Percentiles rank a stretch among this genome's conserved stretches.
These are phyloP conservation scores for Stemphylium lycopersici DNA, from an alignment of 2,329 filamentous ascomycete species.

Conservation along the genomic window DNA sequence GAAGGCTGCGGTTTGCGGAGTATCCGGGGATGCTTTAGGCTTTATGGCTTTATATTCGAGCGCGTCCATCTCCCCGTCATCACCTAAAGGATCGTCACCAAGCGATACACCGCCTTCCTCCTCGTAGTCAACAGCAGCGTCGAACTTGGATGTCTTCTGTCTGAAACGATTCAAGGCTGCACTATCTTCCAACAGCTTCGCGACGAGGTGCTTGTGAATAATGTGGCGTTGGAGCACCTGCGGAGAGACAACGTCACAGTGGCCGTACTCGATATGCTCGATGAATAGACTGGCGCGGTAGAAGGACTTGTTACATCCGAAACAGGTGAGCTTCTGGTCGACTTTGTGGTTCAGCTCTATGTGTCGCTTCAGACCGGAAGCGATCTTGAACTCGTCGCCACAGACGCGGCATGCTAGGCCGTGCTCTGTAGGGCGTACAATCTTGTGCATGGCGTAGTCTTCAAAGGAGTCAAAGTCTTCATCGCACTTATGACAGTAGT, in stretches of 20 bases:
- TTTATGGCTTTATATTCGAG: constrained; percentile 34
- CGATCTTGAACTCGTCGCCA: constrained; percentile 61
- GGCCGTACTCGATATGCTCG: constrained; percentile 60
- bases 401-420: constrained; percentile 64
- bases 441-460: constrained; percentile 56
- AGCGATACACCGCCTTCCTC: constrained; percentile 35
- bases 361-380: constrained; percentile 59
- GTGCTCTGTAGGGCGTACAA: constrained; percentile 41
- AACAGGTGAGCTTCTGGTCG: constrained; percentile 59
- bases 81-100: constrained; percentile 21
- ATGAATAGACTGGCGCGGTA: constrained; percentile 57
- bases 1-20: neutral
- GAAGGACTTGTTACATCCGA: constrained; percentile 59
- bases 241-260: constrained; percentile 54
- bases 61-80: constrained; percentile 23
- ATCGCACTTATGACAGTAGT: constrained; percentile 56
- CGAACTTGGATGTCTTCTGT: constrained; percentile 38
- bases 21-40: constrained; percentile 21
- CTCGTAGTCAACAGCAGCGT: constrained; percentile 36
- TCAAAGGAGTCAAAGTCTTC: constrained; percentile 54
- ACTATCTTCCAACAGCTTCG: constrained; percentile 33
- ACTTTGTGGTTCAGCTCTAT: constrained; percentile 57
- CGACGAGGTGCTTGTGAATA: constrained; percentile 58
- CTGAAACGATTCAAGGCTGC: constrained; percentile 29
- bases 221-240: constrained; percentile 56